Percentiles rank a stretch among this genome's conserved stretches.
phyloP scores from a whole-genome alignment of 768 basidiomycete genomes.

The Boletus rex-veris region DNA sequence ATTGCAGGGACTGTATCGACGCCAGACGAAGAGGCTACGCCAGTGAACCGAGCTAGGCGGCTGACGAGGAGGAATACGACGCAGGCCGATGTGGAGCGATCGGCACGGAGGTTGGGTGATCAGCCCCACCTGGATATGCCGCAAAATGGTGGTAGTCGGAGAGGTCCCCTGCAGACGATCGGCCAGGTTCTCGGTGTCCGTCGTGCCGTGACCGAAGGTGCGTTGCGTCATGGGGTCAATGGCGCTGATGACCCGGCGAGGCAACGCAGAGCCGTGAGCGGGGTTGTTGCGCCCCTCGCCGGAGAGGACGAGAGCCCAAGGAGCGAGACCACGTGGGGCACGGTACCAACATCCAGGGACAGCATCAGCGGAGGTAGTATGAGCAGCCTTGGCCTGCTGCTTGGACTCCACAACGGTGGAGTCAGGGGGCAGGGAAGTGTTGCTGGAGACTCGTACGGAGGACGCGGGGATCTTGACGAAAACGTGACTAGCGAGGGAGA shows the following conservation, averaged over 20 bases:
- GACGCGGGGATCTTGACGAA: conserved; percentile 12
- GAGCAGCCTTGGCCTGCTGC: conserved; percentile 27
- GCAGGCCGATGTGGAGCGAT: conserved; percentile 21
- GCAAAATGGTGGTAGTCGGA: conserved; percentile 17
- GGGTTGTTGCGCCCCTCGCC: conserved; percentile 12
- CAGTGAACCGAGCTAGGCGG: conserved; percentile 18
- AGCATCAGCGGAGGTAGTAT: conserved; percentile 23
- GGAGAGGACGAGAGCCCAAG: conserved; percentile 27
- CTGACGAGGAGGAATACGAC: conserved; percentile 26
- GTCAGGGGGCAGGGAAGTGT: conserved; percentile 24
- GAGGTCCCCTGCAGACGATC: conserved; percentile 14
- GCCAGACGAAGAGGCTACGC: conserved; percentile 28
- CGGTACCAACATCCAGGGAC: conserved; percentile 25
- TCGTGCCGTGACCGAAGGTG: conserved; percentile 18
- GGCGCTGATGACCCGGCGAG: conserved; percentile 6
- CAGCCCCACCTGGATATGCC: conserved; percentile 9
- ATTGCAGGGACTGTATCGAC: conserved; percentile 24
- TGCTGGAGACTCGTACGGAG: conserved; percentile 16
- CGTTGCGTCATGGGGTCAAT: conserved; percentile 3
- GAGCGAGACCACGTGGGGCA: conserved; percentile 37
- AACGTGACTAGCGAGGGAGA: conserved; percentile 16
- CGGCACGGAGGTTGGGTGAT: conserved; percentile 14
- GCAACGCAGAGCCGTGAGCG: conserved; percentile 7
- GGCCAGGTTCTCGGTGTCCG: conserved; percentile 17
- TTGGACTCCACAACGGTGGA: conserved; percentile 32